A percentile compares a stretch with the other conserved stretches of the same genome.
Evolutionary conservation across 2,329 filamentous ascomycete species (phyloP).

Genomic region (Trichophyton equinum): DNA sequence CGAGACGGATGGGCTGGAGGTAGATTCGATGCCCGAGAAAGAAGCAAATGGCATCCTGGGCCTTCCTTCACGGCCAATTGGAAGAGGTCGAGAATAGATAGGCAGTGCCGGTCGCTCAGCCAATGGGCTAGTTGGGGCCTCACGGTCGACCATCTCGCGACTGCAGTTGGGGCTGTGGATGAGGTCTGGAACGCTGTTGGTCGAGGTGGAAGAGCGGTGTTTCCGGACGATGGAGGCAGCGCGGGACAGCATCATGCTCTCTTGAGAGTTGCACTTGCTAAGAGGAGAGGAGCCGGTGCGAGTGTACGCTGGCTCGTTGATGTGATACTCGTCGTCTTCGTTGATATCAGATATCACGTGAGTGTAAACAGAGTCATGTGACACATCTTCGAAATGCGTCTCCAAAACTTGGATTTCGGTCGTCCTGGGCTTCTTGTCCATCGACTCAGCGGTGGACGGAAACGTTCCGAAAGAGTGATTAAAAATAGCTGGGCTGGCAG

Average conservation of each 20-base stretch:
- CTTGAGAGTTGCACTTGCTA: constrained; percentile 46
- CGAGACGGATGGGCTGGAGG: constrained; percentile 16
- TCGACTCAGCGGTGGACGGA: constrained; percentile 3
- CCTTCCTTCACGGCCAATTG: background rate
- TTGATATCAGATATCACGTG: constrained; percentile 34
- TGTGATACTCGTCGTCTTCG: constrained; percentile 32
- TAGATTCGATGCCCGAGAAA: constrained; percentile 24
- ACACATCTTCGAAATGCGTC: constrained; percentile 22
- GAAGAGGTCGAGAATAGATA: constrained; percentile 16
- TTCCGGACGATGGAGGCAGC: constrained; percentile 36
- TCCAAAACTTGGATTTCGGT: constrained; percentile 22
- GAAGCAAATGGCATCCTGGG: constrained; percentile 13
- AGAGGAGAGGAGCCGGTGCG: constrained; percentile 41
- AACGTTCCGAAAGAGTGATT: constrained; percentile 5
- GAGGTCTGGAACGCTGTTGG: constrained; percentile 34
- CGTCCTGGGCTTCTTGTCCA: constrained; percentile 15
- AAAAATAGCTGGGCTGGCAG: background rate
- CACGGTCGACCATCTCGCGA: constrained; percentile 22
- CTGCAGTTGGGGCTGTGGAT: constrained; percentile 31
- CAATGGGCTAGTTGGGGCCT: constrained; percentile 7
- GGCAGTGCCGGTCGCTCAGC: background rate
- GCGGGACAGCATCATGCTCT: constrained; percentile 42
- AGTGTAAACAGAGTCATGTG: constrained; percentile 25
- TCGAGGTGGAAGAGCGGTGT: constrained; percentile 36
- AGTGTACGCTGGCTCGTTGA: constrained; percentile 27